Evolutionary conservation across 768 basidiomycete genomes (phyloP).

Genomic region (Mycena polygramma): DNA sequence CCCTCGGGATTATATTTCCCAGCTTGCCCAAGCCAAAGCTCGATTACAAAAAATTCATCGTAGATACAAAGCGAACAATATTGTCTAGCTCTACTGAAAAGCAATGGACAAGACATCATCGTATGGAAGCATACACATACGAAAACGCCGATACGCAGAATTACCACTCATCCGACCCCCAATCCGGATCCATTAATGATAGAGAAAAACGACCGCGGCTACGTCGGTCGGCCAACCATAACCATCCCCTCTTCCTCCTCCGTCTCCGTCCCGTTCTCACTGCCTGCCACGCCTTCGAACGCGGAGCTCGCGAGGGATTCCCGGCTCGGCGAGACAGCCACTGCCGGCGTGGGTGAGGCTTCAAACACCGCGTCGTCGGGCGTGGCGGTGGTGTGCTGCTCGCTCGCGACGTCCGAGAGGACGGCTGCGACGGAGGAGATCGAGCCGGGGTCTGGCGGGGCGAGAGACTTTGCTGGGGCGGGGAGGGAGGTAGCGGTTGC

Average conservation of each 20-base stretch:
- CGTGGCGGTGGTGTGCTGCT: slow-evolving; percentile 23
- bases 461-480: slow-evolving; percentile 33
- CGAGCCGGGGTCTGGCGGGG: slow-evolving; percentile 26
- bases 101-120: slow-evolving; percentile 5
- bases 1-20: no score
- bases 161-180: slow-evolving; percentile 4
- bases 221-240: slow-evolving; percentile 73
- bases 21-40: background rate
- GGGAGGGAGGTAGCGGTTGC: slow-evolving; percentile 51
- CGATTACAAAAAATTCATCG: background rate
- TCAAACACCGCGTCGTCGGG: slow-evolving; percentile 34
- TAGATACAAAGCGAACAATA: slow-evolving; percentile 11
- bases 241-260: slow-evolving; percentile 91
- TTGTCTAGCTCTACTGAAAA: slow-evolving; percentile 18
- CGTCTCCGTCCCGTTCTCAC: slow-evolving; percentile 78
- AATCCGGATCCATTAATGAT: slow-evolving; percentile 8
- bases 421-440: slow-evolving; percentile 27
- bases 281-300: slow-evolving; percentile 53
- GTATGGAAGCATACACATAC: background rate
- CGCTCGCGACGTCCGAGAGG: slow-evolving; percentile 35
- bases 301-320: slow-evolving; percentile 48
- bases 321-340: slow-evolving; percentile 45
- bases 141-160: background rate
- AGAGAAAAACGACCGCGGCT: background rate
- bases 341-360: slow-evolving; percentile 46